These are phyloP conservation scores for Hydnomerulius pinastri DNA, from an alignment of 768 basidiomycete species.

Conservation along the genomic window DNA sequence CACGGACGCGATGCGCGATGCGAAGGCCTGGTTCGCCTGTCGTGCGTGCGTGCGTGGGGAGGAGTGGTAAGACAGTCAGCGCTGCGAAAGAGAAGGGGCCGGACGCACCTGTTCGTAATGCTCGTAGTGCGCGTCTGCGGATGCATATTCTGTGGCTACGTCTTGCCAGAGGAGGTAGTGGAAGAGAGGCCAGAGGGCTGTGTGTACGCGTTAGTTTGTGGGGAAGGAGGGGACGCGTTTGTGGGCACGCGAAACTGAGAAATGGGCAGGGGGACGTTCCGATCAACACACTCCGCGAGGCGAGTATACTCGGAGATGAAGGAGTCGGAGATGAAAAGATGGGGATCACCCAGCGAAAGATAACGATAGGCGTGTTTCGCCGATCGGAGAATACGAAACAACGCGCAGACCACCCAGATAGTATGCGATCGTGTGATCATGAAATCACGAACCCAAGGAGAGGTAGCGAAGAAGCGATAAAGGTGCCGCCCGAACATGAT, in stretches of 20 bases:
- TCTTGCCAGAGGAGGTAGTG: slow-evolving; percentile 99
- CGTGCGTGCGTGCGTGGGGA: slow-evolving; percentile 55
- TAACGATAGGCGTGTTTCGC: slow-evolving; percentile 4
- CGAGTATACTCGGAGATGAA: background rate
- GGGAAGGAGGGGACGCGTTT: too few species aligned
- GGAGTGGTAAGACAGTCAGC: background rate
- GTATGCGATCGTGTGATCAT: too few species aligned
- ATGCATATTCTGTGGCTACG: slow-evolving; percentile 84
- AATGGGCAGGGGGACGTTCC: background rate
- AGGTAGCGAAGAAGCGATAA: too few species aligned
- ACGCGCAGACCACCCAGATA: too few species aligned
- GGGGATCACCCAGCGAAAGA: background rate
- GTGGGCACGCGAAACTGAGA: background rate
- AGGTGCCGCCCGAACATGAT: too few species aligned
- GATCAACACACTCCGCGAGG: background rate
- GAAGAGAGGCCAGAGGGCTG: slow-evolving; percentile 96
- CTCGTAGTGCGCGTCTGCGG: slow-evolving; percentile 78
- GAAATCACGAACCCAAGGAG: too few species aligned
- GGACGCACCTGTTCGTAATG: slow-evolving; percentile 29
- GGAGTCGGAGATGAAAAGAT: background rate
- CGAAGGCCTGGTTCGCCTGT: slow-evolving; percentile 86
- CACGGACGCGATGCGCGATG: slow-evolving; percentile 67
- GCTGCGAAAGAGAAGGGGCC: background rate
- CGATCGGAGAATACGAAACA: background rate
- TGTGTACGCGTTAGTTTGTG: too few species aligned